Percentiles rank a stretch among this genome's conserved stretches.
Conservation (phyloP, 106 monocot species). For the Phalaenopsis equestris region DNA sequence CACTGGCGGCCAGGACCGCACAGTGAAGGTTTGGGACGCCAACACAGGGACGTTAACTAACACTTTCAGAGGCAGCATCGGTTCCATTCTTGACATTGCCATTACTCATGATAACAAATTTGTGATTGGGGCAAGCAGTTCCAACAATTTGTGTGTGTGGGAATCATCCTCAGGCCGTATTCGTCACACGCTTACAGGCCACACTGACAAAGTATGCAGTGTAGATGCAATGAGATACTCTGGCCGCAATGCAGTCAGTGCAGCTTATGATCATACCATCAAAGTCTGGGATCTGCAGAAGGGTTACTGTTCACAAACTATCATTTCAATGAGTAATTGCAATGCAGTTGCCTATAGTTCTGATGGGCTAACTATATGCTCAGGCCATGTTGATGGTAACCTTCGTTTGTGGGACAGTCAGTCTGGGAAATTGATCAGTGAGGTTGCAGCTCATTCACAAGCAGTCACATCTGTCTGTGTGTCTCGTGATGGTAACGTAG, state of each 20-base stretch:
- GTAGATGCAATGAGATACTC: slow-evolving; percentile 59
- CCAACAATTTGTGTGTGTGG: slow-evolving; percentile 69
- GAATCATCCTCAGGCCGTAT: slow-evolving; percentile 47
- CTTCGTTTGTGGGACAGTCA: slow-evolving; percentile 79
- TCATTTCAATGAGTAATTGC: slow-evolving; percentile 73
- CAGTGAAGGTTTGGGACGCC: slow-evolving; percentile 79
- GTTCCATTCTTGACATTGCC: slow-evolving; percentile 76
- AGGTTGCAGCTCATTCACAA: slow-evolving; percentile 81
- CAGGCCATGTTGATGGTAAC: slow-evolving; percentile 85
- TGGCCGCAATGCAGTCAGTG: slow-evolving; percentile 44
- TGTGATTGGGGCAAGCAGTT: slow-evolving; percentile 74
- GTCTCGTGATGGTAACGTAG: slow-evolving; percentile 49
- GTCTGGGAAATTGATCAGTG: slow-evolving; percentile 44
- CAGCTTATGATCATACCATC: slow-evolving; percentile 74
- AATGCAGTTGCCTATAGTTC: slow-evolving; percentile 60
- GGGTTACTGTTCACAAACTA: slow-evolving; percentile 72
- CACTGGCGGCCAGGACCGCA: slow-evolving; percentile 76
- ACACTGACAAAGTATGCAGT: slow-evolving; percentile 75
- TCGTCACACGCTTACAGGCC: slow-evolving; percentile 76
- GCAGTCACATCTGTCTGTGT: slow-evolving; percentile 70
- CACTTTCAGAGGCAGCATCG: slow-evolving; percentile 64
- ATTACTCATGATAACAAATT: slow-evolving; percentile 65
- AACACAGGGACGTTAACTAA: slow-evolving; percentile 30
- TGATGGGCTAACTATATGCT: slow-evolving; percentile 62
- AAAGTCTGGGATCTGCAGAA: slow-evolving; percentile 82